Base-by-base conservation (phyloP, 2,329 filamentous ascomycete genomes). In the Mycocentrospora acerina region DNA sequence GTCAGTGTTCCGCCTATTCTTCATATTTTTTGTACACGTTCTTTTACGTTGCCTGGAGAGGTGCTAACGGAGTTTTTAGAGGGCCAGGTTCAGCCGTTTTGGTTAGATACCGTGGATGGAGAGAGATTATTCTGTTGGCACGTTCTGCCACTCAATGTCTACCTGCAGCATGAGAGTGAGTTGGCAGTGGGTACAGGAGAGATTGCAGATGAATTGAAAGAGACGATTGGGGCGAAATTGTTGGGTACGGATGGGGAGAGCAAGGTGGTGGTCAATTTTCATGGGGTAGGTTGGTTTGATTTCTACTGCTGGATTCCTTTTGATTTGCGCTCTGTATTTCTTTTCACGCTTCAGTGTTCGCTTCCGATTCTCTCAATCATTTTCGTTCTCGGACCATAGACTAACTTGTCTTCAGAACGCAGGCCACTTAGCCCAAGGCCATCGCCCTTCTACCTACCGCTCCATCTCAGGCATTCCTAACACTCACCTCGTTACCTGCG, bases 71-170 rank as follows among this genome's bases (percentile, higher is more conserved):
- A 9, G 19, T 5, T 22, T 6, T 22, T 22, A 91, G 87, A 82
- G 60, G 89, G 90, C 53, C 91, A 97, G 70, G 86, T 95, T 3
- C 90, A 88, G 5, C 87, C 91, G 0, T 96, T 97, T 64, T 82
- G 80, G 32, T 69, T 97, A 25, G 71, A 70, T 4, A 93, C 89
- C 0, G 73, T 81, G 1, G 90, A 96, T 63, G 81, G 82, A 26
- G 84, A 90, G 65, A 81, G 74, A 2, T 71, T 97, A 13, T 94
- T 93, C 60, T 87, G 86, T 17, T 97, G 91, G 91, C 91, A 96
- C 60, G 78, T 97, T 37, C 71, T 96, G 32, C 91, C 91, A 0
- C 69, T 94, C 6, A 81, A 85, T 35, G 72, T 88, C 0, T 95
- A 94, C 63, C 73, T 81, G 6, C 75, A 85, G 50, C 78, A 95